These are phyloP conservation scores for Pseudogymnoascus destructans DNA, from an alignment of 2,329 filamentous ascomycete genomes.

Conservation along the genomic window DNA sequence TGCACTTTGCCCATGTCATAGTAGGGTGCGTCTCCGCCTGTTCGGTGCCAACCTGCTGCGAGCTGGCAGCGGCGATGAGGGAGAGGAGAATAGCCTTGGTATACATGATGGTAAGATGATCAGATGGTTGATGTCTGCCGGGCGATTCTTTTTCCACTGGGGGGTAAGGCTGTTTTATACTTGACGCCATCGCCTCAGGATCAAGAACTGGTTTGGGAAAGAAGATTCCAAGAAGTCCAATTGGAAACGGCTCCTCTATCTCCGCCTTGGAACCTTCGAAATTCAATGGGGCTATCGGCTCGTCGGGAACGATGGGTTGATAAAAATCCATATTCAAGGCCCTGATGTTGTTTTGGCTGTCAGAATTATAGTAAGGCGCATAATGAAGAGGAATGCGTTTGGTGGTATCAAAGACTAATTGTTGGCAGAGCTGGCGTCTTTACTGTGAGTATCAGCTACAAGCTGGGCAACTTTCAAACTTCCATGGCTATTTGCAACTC, in stretches of 20 bases:
- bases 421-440: background rate
- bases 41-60: conserved; percentile 36
- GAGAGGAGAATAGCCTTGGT: conserved; percentile 16
- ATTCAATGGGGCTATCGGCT: background rate
- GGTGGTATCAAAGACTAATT: background rate
- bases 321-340: background rate
- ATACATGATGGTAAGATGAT: conserved; percentile 2
- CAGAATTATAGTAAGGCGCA: conserved; percentile 3
- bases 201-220: background rate
- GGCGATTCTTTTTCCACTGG: background rate
- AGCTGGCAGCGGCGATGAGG: conserved; percentile 31
- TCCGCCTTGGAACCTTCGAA: background rate
- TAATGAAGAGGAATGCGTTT: background rate
- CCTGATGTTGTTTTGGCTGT: background rate
- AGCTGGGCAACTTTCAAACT: background rate
- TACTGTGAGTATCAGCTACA: background rate
- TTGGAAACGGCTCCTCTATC: background rate
- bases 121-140: conserved; percentile 1
- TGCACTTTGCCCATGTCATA: conserved; percentile 40
- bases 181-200: background rate
- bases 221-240: background rate
- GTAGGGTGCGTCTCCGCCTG: conserved; percentile 37
- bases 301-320: background rate
- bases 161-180: background rate
- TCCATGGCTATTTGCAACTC: background rate